Evolutionary conservation across 371 early-diverging fungal genomes (phyloP).

Genomic region (Mucor racemosus): DNA sequence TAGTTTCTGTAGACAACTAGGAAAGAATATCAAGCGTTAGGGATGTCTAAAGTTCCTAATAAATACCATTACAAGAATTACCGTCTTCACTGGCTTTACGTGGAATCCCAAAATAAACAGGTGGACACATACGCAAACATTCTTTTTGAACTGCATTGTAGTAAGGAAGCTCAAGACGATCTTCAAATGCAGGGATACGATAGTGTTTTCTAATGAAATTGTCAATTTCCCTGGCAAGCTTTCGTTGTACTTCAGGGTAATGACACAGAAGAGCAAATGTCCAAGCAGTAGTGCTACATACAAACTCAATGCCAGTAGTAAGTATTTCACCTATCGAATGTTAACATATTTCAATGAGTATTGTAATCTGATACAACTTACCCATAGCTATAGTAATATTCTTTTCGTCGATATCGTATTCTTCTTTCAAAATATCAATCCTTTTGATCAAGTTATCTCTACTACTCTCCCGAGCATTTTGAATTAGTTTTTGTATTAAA

Average conservation of each 20-base stretch:
- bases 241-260: constrained; percentile 24
- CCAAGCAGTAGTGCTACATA: constrained; percentile 15
- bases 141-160: constrained; percentile 37
- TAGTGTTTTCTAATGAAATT: constrained; percentile 21
- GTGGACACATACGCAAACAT: constrained; percentile 29
- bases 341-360: background rate
- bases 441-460: constrained; percentile 16
- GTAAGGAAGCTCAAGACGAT: constrained; percentile 26
- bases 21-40: background rate
- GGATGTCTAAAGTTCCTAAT: background rate
- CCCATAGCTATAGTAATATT: constrained; percentile 25
- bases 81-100: constrained; percentile 37
- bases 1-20: constrained; percentile 20
- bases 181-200: constrained; percentile 26
- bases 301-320: constrained; percentile 17
- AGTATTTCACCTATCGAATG: constrained; percentile 17
- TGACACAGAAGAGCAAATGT: constrained; percentile 20
- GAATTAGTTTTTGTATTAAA: background rate
- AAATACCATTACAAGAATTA: background rate
- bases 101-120: constrained; percentile 33
- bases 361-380: constrained; percentile 16
- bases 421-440: constrained; percentile 17
- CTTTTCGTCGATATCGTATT: constrained; percentile 15
- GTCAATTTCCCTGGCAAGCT: constrained; percentile 22
- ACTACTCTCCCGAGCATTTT: constrained; percentile 9